A percentile compares a stretch with the other conserved stretches of the same genome.
Evolutionary conservation across 2,329 filamentous ascomycete genomes (phyloP).

Genomic region (Colletotrichum abscissum): DNA sequence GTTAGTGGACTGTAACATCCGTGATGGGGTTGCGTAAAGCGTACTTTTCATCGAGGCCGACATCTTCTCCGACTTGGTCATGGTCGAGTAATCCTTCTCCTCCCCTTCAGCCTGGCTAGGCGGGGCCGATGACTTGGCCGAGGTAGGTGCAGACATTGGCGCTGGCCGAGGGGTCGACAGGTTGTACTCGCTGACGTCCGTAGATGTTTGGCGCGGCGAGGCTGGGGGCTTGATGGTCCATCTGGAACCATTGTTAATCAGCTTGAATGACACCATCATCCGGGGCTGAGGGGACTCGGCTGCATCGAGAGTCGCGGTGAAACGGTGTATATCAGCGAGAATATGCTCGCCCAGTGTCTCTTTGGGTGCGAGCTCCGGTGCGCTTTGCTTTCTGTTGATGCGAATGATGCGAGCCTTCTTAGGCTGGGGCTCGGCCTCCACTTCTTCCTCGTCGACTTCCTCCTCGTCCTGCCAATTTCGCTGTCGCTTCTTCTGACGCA

Average conservation of each 20-base stretch:
- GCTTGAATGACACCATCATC: constrained; percentile 28
- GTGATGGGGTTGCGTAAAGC: constrained; percentile 37
- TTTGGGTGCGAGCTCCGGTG: constrained; percentile 15
- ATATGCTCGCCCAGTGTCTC: constrained; percentile 14
- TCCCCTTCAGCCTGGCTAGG: constrained; percentile 41
- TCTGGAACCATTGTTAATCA: constrained; percentile 16
- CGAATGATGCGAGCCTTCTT: constrained; percentile 42
- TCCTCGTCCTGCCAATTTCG: constrained; percentile 64
- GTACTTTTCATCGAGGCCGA: constrained; percentile 73
- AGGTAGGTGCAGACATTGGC: constrained; percentile 30
- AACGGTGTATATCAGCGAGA: constrained; percentile 22
- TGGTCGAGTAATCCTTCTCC: constrained; percentile 68
- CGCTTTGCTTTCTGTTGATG: constrained; percentile 33
- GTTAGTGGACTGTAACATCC: constrained; percentile 39
- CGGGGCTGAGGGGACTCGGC: constrained; percentile 8
- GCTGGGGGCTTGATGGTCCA: constrained; percentile 22
- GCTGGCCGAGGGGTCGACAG: constrained; percentile 23
- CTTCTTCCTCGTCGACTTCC: constrained; percentile 51
- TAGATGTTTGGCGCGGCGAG: constrained; percentile 31
- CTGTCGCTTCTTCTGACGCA: constrained; percentile 55
- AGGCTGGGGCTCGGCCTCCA: constrained; percentile 48
- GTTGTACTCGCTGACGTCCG: constrained; percentile 25
- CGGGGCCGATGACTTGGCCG: constrained; percentile 32
- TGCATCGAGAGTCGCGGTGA: constrained; percentile 4
- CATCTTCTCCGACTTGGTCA: constrained; percentile 76